Base-by-base conservation (phyloP, 805 yeast species). In the Lachancea waltii region DNA sequence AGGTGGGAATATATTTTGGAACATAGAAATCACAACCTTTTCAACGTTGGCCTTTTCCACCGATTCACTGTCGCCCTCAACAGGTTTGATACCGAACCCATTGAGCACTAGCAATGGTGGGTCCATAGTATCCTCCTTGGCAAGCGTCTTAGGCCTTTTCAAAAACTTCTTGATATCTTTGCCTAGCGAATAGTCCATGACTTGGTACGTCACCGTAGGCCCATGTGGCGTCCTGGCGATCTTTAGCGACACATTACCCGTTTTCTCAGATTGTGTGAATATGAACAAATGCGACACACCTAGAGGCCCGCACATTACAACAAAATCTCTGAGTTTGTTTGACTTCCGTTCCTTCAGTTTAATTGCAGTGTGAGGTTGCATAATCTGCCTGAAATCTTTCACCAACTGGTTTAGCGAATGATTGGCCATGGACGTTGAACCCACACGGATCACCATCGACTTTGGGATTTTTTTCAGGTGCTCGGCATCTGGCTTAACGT, bases 231-330 rank as follows among this genome's bases (percentile, higher is more conserved):
- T 77, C 54, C 85, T 77, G 1, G 90, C 87, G 31, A 92, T 63
- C 53, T 97, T 75, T 46, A 92, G 67, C 35, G 90, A 81, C 4
- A 92, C 80, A 40, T 78, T 79, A 6, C 96, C 97, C 1, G 81
- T 66, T 29, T 71, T 72, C 49, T 78, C 81, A 26, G 84, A 74
- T 58, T 87, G 95, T 45, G 86, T 81, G 67, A 92, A 89, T 15
- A 90, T 68, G 64, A 92, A 77, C 54, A 92, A 63, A 63, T 90
- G 95, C 5, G 90, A 73, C 16, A 92, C 95, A 19, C 95, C 95
- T 30, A 92, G 68, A 10, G 97, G 97, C 5, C 97, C 97, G 26
- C 96, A 85, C 96, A 92, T 89, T n/a, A 86, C 95, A n/a, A 89
- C 75, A 51, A 83, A 92, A 64, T 90, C 98, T 60, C 83, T 85